Evolutionary conservation across 371 early-diverging fungal species (phyloP).

Genomic region (Rhizopus sp.): DNA sequence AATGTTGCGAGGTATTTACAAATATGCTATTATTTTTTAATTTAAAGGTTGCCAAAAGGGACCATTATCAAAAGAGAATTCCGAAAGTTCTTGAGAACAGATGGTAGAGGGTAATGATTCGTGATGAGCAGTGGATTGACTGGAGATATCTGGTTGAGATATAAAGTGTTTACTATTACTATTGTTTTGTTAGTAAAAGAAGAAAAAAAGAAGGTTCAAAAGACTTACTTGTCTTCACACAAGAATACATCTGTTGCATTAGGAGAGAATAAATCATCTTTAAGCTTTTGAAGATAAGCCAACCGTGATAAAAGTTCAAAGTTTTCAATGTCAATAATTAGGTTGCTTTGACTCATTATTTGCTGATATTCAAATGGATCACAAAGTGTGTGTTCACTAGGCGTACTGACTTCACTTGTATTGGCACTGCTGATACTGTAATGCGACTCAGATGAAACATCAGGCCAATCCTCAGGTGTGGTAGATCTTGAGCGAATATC

Average conservation of each 20-base stretch:
- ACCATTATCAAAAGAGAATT: constrained; percentile 22
- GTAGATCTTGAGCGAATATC: background rate
- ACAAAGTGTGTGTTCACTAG: constrained; percentile 15
- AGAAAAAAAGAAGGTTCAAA: background rate
- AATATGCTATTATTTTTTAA: background rate
- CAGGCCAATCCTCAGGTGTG: constrained; percentile 21
- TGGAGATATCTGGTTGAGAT: background rate
- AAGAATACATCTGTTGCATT: constrained; percentile 41
- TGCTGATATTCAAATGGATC: constrained; percentile 21
- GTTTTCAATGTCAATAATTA: constrained; percentile 25
- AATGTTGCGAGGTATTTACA: background rate
- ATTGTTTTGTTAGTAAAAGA: too few species aligned
- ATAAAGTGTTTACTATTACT: background rate
- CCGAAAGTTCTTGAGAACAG: constrained; percentile 29
- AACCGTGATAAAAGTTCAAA: constrained; percentile 26
- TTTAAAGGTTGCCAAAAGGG: constrained; percentile 7
- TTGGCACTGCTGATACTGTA: constrained; percentile 16
- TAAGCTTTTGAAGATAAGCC: constrained; percentile 25
- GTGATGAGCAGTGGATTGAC: background rate
- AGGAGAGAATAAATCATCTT: constrained; percentile 26
- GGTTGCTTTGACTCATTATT: background rate
- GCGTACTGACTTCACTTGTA: constrained; percentile 42
- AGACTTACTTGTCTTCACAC: constrained; percentile 35
- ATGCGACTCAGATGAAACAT: constrained; percentile 18
- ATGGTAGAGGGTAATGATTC: constrained; percentile 29